Conservation (phyloP, 495 filamentous ascomycete species). For the Tricharina praecox region DNA sequence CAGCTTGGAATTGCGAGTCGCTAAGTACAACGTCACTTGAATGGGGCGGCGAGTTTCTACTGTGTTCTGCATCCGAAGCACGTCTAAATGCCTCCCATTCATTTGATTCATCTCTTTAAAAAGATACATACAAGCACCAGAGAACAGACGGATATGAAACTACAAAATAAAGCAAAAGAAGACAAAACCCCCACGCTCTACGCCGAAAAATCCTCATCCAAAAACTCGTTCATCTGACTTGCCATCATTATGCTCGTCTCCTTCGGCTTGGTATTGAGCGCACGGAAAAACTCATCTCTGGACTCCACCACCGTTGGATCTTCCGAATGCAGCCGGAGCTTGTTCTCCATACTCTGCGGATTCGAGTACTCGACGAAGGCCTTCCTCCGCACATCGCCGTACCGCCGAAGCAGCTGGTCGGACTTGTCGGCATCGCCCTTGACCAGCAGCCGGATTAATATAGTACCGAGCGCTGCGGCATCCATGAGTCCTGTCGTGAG, state of each 20-base stretch:
- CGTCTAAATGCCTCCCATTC: no score
- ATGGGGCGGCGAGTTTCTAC: no score
- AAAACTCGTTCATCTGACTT: background rate
- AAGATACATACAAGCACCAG: no score
- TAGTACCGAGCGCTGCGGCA: background rate
- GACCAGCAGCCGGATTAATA: background rate
- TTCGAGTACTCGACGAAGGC: constrained; percentile 2
- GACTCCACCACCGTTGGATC: background rate
- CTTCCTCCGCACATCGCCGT: background rate
- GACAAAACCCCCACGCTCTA: no score
- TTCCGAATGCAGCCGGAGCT: background rate
- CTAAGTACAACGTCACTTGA: no score
- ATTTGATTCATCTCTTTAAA: no score
- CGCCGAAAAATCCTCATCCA: constrained; percentile 1
- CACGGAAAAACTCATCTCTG: background rate
- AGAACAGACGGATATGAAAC: no score
- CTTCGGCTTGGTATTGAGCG: background rate
- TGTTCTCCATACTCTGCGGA: constrained; percentile 1
- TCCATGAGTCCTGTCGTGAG: constrained; percentile 2
- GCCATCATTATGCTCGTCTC: background rate
- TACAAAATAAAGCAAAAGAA: no score
- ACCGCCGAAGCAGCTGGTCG: background rate
- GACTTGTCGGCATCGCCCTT: background rate
- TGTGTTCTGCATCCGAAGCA: no score
- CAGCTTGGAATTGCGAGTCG: no score